Conservation (phyloP, 495 filamentous ascomycete genomes). For the Pyrenula aspistea region DNA sequence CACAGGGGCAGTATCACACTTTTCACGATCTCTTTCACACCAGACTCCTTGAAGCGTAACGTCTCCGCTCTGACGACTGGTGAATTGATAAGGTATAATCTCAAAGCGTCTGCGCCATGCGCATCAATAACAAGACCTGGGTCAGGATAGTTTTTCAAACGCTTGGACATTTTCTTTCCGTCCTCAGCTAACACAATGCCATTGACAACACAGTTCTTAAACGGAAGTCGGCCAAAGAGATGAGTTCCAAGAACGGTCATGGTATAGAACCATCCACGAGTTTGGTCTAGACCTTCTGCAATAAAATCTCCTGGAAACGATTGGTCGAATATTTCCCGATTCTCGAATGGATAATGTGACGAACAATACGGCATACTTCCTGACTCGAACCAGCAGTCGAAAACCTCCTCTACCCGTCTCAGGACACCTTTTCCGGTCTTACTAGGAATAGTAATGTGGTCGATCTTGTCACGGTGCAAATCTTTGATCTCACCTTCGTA, state of each 20-base stretch:
- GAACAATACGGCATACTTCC: conserved; percentile 95
- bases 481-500: conserved; percentile 78
- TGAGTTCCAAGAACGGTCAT: conserved; percentile 82
- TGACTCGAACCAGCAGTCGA: conserved; percentile 95
- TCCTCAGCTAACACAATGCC: conserved; percentile 93
- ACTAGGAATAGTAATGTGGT: conserved; percentile 92
- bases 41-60: conserved; percentile 79
- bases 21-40: conserved; percentile 90
- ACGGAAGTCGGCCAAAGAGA: conserved; percentile 78
- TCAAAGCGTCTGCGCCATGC: conserved; percentile 88
- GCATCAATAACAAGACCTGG: conserved; percentile 71
- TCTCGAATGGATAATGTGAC: conserved; percentile 91
- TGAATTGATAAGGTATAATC: conserved; percentile 93
- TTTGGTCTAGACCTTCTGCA: conserved; percentile 90
- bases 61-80: conserved; percentile 91
- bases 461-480: conserved; percentile 88
- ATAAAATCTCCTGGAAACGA: conserved; percentile 95
- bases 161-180: conserved; percentile 99
- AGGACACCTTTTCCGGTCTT: conserved; percentile 78
- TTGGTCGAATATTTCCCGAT: conserved; percentile 67
- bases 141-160: conserved; percentile 95
- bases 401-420: conserved; percentile 77
- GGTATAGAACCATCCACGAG: conserved; percentile 97
- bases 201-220: conserved; percentile 95
- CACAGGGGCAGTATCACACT: conserved; percentile 90